Evolutionary conservation across 2,329 filamentous ascomycete species (phyloP).

Genomic region (Scedosporium dehoogii): DNA sequence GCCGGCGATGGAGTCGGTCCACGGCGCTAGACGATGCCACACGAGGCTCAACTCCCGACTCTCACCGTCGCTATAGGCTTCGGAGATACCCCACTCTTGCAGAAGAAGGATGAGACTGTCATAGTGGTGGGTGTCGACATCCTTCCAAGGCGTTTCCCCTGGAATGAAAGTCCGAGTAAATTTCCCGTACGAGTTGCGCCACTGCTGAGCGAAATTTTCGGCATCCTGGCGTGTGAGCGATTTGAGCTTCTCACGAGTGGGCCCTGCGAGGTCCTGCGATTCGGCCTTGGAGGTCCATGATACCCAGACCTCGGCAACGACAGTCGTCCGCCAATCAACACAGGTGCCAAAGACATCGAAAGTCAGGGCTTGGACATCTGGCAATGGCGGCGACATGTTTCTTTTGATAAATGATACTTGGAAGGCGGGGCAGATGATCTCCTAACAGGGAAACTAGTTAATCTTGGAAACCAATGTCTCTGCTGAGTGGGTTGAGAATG

Average conservation of each 20-base stretch:
- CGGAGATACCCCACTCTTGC: slow-evolving; percentile 40
- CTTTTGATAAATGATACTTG: too few relatives aligned
- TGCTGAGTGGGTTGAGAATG: too few relatives aligned
- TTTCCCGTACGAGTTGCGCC: slow-evolving; percentile 52
- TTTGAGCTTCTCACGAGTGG: slow-evolving; percentile 36
- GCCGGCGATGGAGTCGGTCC: slow-evolving; percentile 52
- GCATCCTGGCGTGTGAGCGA: slow-evolving; percentile 48
- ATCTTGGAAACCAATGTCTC: too few relatives aligned
- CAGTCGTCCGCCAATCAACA: slow-evolving; percentile 65
- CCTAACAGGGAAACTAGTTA: too few relatives aligned
- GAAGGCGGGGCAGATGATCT: too few relatives aligned
- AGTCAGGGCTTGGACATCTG: slow-evolving; percentile 46
- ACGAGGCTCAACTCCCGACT: slow-evolving; percentile 52
- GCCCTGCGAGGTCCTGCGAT: slow-evolving; percentile 35
- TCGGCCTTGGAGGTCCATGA: slow-evolving; percentile 37
- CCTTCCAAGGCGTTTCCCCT: slow-evolving; percentile 44
- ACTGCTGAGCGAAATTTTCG: slow-evolving; percentile 57
- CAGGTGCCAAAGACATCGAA: slow-evolving; percentile 76
- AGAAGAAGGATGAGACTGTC: slow-evolving; percentile 53
- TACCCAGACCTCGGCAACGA: slow-evolving; percentile 47
- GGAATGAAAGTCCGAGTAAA: slow-evolving; percentile 50
- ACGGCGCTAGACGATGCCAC: slow-evolving; percentile 66
- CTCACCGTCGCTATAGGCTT: slow-evolving; percentile 53
- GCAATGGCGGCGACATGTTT: background rate
- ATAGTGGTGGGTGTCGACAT: slow-evolving; percentile 63